Evolutionary conservation across 306 rosid species (phyloP), one percentile per base, ranked within the genome.

Genomic region (Medicago arabica): DNA sequence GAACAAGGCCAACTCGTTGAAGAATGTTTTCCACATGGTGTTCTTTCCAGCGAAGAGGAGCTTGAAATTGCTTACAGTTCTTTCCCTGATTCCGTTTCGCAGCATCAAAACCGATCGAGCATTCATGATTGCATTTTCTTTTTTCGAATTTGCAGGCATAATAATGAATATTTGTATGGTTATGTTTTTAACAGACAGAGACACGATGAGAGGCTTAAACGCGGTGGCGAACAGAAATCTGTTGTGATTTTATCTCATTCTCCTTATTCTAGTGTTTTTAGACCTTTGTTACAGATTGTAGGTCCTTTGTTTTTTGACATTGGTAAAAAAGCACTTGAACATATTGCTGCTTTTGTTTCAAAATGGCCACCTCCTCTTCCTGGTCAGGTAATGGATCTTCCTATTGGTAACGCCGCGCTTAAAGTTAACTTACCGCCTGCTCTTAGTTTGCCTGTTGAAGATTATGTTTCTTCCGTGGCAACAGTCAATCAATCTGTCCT

Each of bases 191-290:
- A 93, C 72, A 84, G 98, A 76, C 96, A 91, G 88, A 88, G 98
- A 85, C 98, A 93, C 19, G 98, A 93, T 63, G 97, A 93, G 87
- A 90, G 98, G 83, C 76, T 93, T 31, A 91, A 88, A 81, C 88
- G 98, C 15, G 98, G 98, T n/a, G 98, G 98, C 43, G 97, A 93
- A 78, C 98, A 93, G 83, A 93, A 93, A 74, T 93, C 98, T 47
- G 97, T 93, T 64, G 98, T 93, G 17, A 88, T 93, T 63, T 79
- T 93, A 82, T 88, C 98, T 8, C 84, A 78, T 19, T 66, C 57
- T 82, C 98, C 98, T 67, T 93, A 80, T 83, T 87, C 97, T 41
- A 86, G 90, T 73, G 96, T 93, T 75, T 91, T 91, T 71, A 89
- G 86, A 80, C 98, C 98, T 39, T 83, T 93, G 88, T 83, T 93